Percentiles rank a stretch among this genome's conserved stretches.
phyloP scores from a whole-genome alignment of 306 rosid genomes.

The Cicer cuneatum region DNA sequence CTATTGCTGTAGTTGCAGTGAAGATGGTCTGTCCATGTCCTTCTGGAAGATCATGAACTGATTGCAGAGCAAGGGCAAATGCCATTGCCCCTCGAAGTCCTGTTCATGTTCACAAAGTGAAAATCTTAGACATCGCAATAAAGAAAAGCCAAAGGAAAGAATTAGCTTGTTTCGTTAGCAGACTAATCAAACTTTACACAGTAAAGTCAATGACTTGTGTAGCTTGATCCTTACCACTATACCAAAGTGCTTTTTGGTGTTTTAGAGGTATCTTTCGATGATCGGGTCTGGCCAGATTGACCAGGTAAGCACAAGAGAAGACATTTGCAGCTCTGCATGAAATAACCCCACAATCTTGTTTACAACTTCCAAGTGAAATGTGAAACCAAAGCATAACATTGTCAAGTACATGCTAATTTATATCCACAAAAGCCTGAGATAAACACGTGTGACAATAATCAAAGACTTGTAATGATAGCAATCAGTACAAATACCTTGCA shows the following conservation, averaged over 20 bases:
- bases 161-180: conserved; percentile 19
- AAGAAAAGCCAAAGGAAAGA: conserved; percentile 31
- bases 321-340: conserved; percentile 90
- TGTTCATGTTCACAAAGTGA: conserved; percentile 45
- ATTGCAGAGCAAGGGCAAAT: conserved; percentile 97
- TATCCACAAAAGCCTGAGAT: conserved; percentile 37
- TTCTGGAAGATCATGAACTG: conserved; percentile 97
- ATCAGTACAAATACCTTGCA: conserved; percentile 75
- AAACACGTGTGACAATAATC: conserved; percentile 23
- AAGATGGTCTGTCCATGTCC: conserved; percentile 99
- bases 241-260: conserved; percentile 97
- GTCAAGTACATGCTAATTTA: conserved; percentile 7
- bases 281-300: conserved; percentile 85
- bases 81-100: conserved; percentile 99
- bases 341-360: conserved; percentile 38
- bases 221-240: conserved; percentile 71
- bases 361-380: conserved; percentile 34
- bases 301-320: conserved; percentile 91
- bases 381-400: conserved; percentile 10
- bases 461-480: conserved; percentile 26
- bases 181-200: conserved; percentile 34
- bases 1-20: conserved; percentile 98
- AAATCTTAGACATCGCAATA: conserved; percentile 29
- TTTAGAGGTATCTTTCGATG: conserved; percentile 79
- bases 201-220: conserved; percentile 32